Percentiles rank a stretch among this genome's conserved stretches.
These are phyloP conservation scores for Colletotrichum siamense DNA, from an alignment of 2,329 filamentous ascomycete genomes.

Conservation along the genomic window DNA sequence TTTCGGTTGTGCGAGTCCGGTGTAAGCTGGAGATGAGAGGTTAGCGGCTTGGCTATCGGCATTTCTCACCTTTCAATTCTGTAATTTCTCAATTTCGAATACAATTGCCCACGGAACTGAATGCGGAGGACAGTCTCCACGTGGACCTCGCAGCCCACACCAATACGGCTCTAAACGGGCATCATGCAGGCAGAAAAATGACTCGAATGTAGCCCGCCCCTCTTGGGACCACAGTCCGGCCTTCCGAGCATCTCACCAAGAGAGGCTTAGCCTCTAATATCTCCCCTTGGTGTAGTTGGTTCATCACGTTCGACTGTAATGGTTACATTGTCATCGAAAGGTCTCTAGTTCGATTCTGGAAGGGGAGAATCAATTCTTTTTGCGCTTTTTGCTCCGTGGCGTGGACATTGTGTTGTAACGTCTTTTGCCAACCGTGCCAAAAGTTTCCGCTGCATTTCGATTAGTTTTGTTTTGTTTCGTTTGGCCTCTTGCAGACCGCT, in stretches of 20 bases:
- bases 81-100: background rate
- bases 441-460: background rate
- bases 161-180: background rate
- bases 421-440: background rate
- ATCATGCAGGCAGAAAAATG: background rate
- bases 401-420: background rate
- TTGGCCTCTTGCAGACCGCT: background rate
- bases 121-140: background rate
- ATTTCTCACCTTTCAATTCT: background rate
- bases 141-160: background rate
- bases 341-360: conserved; percentile 24
- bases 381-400: conserved; percentile 24
- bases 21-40: background rate
- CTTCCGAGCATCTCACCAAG: background rate
- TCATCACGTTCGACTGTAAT: conserved; percentile 25
- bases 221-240: background rate
- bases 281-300: conserved; percentile 23
- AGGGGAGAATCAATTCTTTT: conserved; percentile 4
- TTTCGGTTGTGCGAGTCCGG: conserved; percentile 15
- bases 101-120: background rate
- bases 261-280: background rate
- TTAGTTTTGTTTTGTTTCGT: background rate
- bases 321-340: conserved; percentile 18
- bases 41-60: background rate
- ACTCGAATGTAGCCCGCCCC: background rate